Evolutionary conservation across 2,329 filamentous ascomycete species (phyloP).

Genomic region (Dendryphion nanum): DNA sequence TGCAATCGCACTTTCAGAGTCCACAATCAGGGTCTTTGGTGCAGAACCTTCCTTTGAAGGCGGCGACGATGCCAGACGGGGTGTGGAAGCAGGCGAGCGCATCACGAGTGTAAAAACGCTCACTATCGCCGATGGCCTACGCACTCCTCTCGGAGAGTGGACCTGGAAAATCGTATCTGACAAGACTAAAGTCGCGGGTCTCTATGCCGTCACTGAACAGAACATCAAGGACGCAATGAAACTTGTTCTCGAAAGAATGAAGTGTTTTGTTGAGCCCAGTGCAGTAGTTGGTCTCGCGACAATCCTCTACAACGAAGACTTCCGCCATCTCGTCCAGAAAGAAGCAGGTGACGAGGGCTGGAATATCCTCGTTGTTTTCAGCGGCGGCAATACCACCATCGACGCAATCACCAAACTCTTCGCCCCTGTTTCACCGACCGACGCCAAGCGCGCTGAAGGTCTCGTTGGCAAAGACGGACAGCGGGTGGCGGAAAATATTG

Average conservation of each 20-base stretch:
- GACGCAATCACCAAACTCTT: conserved; percentile 61
- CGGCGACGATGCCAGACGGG: conserved; percentile 77
- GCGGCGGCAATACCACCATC: conserved; percentile 64
- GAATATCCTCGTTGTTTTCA: conserved; percentile 64
- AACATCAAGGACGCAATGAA: conserved; percentile 76
- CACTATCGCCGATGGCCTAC: conserved; percentile 85
- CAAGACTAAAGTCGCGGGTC: conserved; percentile 63
- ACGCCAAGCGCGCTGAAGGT: conserved; percentile 40
- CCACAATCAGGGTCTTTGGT: conserved; percentile 75
- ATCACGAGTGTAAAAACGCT: conserved; percentile 69
- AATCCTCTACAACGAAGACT: conserved; percentile 81
- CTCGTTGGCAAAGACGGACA: conserved; percentile 42
- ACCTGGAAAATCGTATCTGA: conserved; percentile 79
- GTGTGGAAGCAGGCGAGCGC: conserved; percentile 62
- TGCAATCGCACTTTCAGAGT: conserved; percentile 71
- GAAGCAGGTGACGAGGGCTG: conserved; percentile 73
- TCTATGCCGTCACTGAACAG: conserved; percentile 75
- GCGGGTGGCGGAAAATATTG: conserved; percentile 47
- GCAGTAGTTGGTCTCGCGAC: conserved; percentile 81
- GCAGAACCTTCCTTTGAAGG: conserved; percentile 82
- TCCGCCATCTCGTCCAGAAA: conserved; percentile 61
- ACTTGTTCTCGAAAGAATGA: conserved; percentile 81
- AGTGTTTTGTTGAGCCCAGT: conserved; percentile 87
- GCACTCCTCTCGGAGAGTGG: conserved; percentile 74
- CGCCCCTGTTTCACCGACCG: conserved; percentile 22